Evolutionary conservation across 129 eudicot genomes (phyloP).

Genomic region (Sambucus nigra): DNA sequence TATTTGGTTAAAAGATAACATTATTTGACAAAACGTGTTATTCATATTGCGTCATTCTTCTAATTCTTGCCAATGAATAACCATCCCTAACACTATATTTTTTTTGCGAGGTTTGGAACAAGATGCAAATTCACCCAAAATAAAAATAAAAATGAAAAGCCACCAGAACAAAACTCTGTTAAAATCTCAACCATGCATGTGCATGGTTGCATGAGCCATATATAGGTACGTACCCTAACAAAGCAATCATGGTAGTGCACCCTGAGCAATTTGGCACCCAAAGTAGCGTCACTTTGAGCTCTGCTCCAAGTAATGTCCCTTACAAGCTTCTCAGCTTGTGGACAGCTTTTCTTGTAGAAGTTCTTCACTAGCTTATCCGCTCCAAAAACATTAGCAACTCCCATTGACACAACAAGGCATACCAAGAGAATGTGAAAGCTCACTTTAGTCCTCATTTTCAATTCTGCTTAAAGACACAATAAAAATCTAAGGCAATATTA

Average conservation of each 20-base stretch:
- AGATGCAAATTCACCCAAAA: not conserved
- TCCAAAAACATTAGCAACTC: not conserved
- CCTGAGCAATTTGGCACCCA: conserved; percentile 21
- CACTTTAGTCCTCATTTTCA: not conserved
- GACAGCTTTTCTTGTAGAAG: conserved; percentile 9
- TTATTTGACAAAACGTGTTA: too few relatives aligned
- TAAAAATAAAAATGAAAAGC: not conserved
- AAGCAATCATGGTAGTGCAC: conserved; percentile 22
- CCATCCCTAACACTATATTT: not conserved
- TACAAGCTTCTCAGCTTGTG: conserved; percentile 9
- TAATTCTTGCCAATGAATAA: not conserved
- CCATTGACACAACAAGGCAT: not conserved
- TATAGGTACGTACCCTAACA: conserved; percentile 11
- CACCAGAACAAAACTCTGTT: not conserved
- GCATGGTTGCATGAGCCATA: not conserved
- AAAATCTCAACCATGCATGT: not conserved
- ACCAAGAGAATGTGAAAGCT: not conserved
- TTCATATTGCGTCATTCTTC: not conserved
- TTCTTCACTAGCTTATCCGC: not conserved
- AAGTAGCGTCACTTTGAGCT: conserved; percentile 6
- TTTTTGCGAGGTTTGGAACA: not conserved
- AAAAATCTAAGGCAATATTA: not conserved
- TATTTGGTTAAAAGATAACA: too few relatives aligned
- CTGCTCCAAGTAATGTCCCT: conserved; percentile 11
- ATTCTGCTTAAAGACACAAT: not conserved